Percentiles rank a stretch among this genome's conserved stretches.
phyloP scores from a whole-genome alignment of 257 asterid species.

The Eustoma russellianum region DNA sequence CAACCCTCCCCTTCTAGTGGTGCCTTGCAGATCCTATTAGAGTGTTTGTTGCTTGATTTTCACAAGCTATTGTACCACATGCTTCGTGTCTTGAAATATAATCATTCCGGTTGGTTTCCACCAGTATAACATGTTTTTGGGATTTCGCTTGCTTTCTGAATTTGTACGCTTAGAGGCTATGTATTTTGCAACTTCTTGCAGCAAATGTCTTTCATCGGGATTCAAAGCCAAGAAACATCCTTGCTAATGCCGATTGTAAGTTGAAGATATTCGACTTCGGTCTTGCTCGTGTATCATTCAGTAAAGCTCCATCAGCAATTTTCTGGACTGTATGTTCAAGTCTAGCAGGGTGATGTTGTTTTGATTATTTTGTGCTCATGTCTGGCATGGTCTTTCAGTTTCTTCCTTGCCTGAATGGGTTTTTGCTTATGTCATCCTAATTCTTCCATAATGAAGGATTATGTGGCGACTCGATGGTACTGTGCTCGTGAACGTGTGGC shows the following conservation, averaged over 20 bases:
- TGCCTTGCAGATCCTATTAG: no score
- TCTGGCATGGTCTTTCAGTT: not conserved
- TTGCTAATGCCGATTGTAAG: slow-evolving; percentile 92
- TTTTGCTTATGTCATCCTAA: slow-evolving; percentile 7
- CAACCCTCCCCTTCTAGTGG: no score
- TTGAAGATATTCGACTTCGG: slow-evolving; percentile 96
- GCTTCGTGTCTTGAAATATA: slow-evolving; percentile 77
- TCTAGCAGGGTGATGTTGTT: not conserved
- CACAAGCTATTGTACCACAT: slow-evolving; percentile 90
- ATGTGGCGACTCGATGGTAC: slow-evolving; percentile 95
- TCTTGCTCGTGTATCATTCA: slow-evolving; percentile 86
- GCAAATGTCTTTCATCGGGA: slow-evolving; percentile 91
- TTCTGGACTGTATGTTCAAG: slow-evolving; percentile 78
- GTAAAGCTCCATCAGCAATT: slow-evolving; percentile 90
- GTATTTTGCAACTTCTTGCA: slow-evolving; percentile 15
- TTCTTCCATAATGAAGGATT: slow-evolving; percentile 50
- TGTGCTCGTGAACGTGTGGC: slow-evolving; percentile 95
- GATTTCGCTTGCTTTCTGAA: not conserved
- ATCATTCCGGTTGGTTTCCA: slow-evolving; percentile 52
- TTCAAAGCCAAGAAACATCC: slow-evolving; percentile 83
- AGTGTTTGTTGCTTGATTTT: no score
- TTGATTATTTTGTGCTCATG: slow-evolving; percentile 24
- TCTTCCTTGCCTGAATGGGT: not conserved
- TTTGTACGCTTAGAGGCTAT: not conserved
- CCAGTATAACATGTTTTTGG: slow-evolving; percentile 1